These are phyloP conservation scores for Penicillium argentinense DNA, from an alignment of 495 filamentous ascomycete genomes.

Conservation along the genomic window DNA sequence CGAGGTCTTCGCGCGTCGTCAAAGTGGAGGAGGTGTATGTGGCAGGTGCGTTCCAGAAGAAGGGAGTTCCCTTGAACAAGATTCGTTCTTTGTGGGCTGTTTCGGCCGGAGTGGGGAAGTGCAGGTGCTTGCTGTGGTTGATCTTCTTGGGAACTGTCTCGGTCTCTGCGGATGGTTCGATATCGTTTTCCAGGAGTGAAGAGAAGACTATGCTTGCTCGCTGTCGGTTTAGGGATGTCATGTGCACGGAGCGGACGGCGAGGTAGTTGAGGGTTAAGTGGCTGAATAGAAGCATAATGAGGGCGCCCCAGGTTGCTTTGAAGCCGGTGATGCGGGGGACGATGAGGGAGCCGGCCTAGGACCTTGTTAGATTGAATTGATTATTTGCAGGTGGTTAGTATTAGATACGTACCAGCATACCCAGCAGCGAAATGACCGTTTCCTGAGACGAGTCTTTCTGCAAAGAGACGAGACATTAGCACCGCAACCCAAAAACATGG, in stretches of 20 bases:
- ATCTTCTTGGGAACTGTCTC: not conserved
- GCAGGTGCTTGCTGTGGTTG: not conserved
- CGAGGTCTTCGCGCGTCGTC: slow-evolving; percentile 13
- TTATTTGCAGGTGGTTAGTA: not conserved
- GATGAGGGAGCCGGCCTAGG: slow-evolving; percentile 72
- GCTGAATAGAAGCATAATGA: slow-evolving; percentile 67
- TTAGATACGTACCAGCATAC: slow-evolving; percentile 68
- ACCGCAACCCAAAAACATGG: too few relatives aligned
- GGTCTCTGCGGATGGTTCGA: slow-evolving; percentile 26
- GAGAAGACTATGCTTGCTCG: slow-evolving; percentile 79
- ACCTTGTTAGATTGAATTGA: not conserved
- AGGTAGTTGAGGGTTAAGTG: slow-evolving; percentile 83
- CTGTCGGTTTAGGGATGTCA: slow-evolving; percentile 86
- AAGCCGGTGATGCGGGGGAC: slow-evolving; percentile 72
- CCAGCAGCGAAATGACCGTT: slow-evolving; percentile 85
- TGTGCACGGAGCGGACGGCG: slow-evolving; percentile 79
- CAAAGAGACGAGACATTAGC: slow-evolving; percentile 4
- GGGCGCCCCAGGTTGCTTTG: slow-evolving; percentile 70
- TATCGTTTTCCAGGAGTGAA: slow-evolving; percentile 50
- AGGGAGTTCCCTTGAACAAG: slow-evolving; percentile 60
- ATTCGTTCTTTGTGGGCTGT: slow-evolving; percentile 69
- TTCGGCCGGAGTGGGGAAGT: slow-evolving; percentile 59
- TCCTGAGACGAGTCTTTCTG: slow-evolving; percentile 95
- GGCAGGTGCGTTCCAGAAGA: too few relatives aligned
- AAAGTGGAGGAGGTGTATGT: not conserved